phyloP scores from a whole-genome alignment of 2,329 filamentous ascomycete species.

The Keithomyces neogunnii region DNA sequence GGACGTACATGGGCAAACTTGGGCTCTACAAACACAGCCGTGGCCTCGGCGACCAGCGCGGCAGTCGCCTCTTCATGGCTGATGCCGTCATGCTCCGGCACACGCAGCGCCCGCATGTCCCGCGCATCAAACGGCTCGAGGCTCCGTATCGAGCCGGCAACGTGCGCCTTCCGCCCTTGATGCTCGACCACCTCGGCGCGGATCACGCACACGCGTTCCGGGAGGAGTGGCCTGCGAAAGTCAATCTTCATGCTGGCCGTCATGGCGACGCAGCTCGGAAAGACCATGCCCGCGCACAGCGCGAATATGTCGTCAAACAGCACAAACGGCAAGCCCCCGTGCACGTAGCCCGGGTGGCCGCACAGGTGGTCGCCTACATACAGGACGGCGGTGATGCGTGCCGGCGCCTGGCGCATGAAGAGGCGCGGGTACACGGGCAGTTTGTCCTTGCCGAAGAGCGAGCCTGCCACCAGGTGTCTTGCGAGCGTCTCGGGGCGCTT shows the following conservation, averaged over 20 bases:
- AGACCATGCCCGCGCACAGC: not conserved
- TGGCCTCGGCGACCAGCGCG: conserved; percentile 1
- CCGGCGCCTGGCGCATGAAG: not conserved
- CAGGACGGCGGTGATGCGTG: not conserved
- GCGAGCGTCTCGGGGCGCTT: not conserved
- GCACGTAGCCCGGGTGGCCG: conserved; percentile 3
- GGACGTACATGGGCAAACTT: conserved; percentile 14
- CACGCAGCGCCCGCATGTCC: not conserved
- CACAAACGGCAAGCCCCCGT: not conserved
- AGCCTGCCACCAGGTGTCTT: conserved; percentile 1
- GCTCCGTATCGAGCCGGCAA: conserved; percentile 2
- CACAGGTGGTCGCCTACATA: not conserved
- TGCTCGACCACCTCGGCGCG: not conserved
- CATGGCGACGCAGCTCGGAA: conserved; percentile 1
- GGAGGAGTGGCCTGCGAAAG: not conserved
- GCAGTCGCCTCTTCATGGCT: not conserved
- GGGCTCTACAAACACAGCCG: conserved; percentile 1
- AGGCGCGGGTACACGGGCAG: not conserved
- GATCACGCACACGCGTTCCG: conserved; percentile 2
- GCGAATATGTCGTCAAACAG: conserved; percentile 6
- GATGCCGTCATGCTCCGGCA: not conserved
- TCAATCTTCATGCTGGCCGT: conserved; percentile 3
- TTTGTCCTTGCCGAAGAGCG: not conserved
- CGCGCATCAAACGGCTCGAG: not conserved
- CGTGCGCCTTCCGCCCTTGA: conserved; percentile 2